Base-by-base conservation (phyloP, 768 basidiomycete genomes). In the Suillus alpinus region DNA sequence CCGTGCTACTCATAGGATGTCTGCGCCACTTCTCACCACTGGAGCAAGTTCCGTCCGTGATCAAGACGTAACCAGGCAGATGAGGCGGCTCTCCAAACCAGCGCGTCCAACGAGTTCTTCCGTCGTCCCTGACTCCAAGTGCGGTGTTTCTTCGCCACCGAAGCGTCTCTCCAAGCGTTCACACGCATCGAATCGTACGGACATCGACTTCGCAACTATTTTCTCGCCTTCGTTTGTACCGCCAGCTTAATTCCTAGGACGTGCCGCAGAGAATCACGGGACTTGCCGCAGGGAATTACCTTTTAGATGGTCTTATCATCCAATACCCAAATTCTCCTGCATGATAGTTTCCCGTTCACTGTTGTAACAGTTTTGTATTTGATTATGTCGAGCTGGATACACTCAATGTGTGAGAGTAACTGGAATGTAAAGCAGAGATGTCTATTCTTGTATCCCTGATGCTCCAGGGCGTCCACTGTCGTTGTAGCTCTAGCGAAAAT, bases 1-100 rank as follows among this genome's bases (percentile, higher is more conserved):
- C 37, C 53, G 44, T 20, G 43, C 23, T 23, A 26, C 36, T 51
- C 6, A 43, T 62, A 57, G 59, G 52, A 16, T 20, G 34, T 59
- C 26, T 59, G 36, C 59, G 55, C 60, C 67, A 58, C 59, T 32
- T 47, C 47, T 61, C 63, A 58, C 59, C 59, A 62, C 63, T 62
- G 26, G 23, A 36, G 63, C 62, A 61, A 68, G 59, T 44, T 52
- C 55, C 7, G 43, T 4, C 32, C 36, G 49, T 29, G 14, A n/a
- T 46, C 29, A 34, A 43, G 36, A 36, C 10, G 16, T 18, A 3
- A 46, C 56, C 36, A 56, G 58, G 32, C 16, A 23, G 37, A 47
- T 5, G 5, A 13, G 29, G 49, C 50, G 60, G 20, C n/a, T 55
- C 2, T 36, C 26, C 4, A 51, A 26, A 32, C 8, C 7, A 4